A percentile compares a stretch with the other conserved stretches of the same genome.
phyloP scores from a whole-genome alignment of 495 filamentous ascomycete species.

The Rhizodiscina lignyota region DNA sequence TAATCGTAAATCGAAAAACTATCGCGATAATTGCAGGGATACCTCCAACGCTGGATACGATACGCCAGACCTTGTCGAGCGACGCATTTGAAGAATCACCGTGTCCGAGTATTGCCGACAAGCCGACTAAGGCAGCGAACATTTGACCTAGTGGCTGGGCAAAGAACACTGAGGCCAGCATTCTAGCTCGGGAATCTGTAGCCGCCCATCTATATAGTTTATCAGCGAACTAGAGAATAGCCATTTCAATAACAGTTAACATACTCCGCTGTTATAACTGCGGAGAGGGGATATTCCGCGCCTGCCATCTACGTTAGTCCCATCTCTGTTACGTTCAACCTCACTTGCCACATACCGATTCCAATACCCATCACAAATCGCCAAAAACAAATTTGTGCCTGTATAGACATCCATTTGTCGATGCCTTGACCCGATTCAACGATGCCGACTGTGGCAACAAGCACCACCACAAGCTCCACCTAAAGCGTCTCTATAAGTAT shows the following conservation, averaged over 20 bases:
- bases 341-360: conserved; percentile 12
- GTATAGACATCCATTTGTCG: conserved; percentile 5
- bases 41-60: conserved; percentile 41
- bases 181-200: conserved; percentile 36
- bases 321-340: background rate
- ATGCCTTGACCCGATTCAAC: conserved; percentile 12
- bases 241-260: conserved; percentile 5
- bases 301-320: too few relatives aligned
- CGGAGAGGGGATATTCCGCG: conserved; percentile 38
- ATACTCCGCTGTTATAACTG: conserved; percentile 46
- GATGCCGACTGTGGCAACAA: conserved; percentile 36
- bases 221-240: background rate
- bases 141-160: conserved; percentile 52
- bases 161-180: conserved; percentile 51
- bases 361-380: conserved; percentile 21
- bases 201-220: conserved; percentile 29
- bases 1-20: background rate
- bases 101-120: too few relatives aligned
- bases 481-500: too few relatives aligned
- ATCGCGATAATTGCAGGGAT: conserved; percentile 43
- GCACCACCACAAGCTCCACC: conserved; percentile 43
- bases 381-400: conserved; percentile 8
- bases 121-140: conserved; percentile 26
- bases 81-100: conserved; percentile 11
- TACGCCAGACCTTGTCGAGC: conserved; percentile 40